Conservation (phyloP, 2,329 filamentous ascomycete genomes). For the Trichophyton schoenleinii region DNA sequence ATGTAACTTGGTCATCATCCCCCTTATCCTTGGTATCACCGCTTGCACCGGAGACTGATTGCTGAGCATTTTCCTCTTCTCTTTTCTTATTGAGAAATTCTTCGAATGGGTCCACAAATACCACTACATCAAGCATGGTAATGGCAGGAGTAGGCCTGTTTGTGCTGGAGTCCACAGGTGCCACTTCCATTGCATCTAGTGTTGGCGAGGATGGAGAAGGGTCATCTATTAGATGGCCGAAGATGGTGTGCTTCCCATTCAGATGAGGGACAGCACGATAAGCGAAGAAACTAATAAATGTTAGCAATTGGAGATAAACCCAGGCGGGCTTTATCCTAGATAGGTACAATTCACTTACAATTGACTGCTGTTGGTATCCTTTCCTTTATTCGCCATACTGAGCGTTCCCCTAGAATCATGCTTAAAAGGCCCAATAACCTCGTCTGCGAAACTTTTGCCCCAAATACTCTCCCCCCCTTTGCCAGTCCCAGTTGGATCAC, state of each 20-base stretch:
- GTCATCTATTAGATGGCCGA: constrained; percentile 69
- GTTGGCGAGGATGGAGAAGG: constrained; percentile 33
- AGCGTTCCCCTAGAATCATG: constrained; percentile 69
- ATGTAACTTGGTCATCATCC: constrained; percentile 82
- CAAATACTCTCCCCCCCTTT: constrained; percentile 82
- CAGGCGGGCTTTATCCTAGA: constrained; percentile 20
- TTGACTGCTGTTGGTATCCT: constrained; percentile 91
- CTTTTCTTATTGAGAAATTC: constrained; percentile 71
- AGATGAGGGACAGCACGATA: constrained; percentile 77
- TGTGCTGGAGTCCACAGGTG: constrained; percentile 57
- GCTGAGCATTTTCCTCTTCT: constrained; percentile 46
- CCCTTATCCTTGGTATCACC: constrained; percentile 25
- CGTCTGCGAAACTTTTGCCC: constrained; percentile 89
- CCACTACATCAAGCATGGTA: constrained; percentile 64
- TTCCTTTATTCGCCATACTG: constrained; percentile 97
- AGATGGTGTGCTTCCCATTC: constrained; percentile 94
- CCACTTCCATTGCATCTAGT: constrained; percentile 63
- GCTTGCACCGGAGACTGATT: not conserved
- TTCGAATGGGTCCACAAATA: constrained; percentile 90
- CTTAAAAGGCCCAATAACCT: constrained; percentile 78
- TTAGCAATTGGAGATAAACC: not conserved
- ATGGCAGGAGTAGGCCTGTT: constrained; percentile 68
- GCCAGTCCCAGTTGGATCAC: constrained; percentile 85
- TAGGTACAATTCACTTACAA: constrained; percentile 38
- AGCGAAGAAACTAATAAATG: constrained; percentile 55